Evolutionary conservation across 2,329 filamentous ascomycete genomes (phyloP), one percentile per base, ranked within the genome.

Genomic region (Chrysosporium queenslandicum): DNA sequence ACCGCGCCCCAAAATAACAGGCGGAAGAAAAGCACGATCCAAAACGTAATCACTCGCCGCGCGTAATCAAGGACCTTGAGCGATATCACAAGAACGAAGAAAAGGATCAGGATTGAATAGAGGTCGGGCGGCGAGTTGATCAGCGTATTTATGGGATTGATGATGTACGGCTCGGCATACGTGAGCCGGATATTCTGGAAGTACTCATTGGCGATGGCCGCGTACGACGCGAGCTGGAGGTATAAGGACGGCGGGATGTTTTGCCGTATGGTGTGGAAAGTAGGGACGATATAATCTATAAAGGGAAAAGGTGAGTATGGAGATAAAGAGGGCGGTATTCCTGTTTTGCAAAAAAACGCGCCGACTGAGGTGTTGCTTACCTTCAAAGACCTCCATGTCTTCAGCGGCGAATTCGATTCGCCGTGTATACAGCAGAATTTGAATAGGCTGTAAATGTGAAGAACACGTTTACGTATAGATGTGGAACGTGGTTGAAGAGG

Each of bases 31-130:
- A 94, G 64, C n/a, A 78, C 73, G 49, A 88, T 79, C 81, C 87
- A 88, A 72, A 83, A 94, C 63, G 88, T 72, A 53, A 94, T 74
- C 18, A 87, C 71, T 55, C 87, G 79, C 56, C 82, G 81, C 16
- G 88, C 72, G 71, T 85, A 84, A 64, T 83, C 77, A 58, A 83
- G 70, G 39, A 92, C 73, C 58, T 80, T 78, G 54, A 83, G 68
- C 11, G 75, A 76, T 53, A 90, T 65, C 63, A 88, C 74, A 48
- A 91, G 67, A 52, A 82, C 69, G 27, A 82, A 59, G 41, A 83
- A 68, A 3, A 86, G 71, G 7, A 82, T 53, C 6, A 69, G 48
- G 18, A 71, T 57, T 11, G 68, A 66, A 41, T 65, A 40, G 27
- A 73, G 57, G 50, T 71, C 66, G 0, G 68, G 63, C 50, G 63